Evolutionary conservation across 768 basidiomycete species (phyloP), one percentile per base, ranked within the genome.

Genomic region (Boletus sp.): DNA sequence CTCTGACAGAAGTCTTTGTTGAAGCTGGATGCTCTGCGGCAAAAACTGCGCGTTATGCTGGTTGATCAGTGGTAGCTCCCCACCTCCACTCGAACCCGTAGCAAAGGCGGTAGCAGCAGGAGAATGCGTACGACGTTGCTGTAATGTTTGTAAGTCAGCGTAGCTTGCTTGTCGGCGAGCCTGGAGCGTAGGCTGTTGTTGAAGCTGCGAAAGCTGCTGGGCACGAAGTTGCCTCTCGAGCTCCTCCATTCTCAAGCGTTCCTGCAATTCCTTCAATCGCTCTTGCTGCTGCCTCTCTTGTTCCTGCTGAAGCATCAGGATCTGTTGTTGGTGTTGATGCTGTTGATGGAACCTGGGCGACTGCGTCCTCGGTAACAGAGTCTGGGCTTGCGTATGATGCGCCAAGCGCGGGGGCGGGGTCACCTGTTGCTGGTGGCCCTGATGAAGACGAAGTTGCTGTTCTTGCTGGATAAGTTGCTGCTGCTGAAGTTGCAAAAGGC

Each of bases 311-410:
- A 85, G 72, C 39, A 84, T 74, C 53, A 87, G 67, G 48, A 84
- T 79, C 64, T 88, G 88, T 43, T 87, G 83, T 54, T 88, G 78
- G 64, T 87, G 84, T 54, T 88, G 87, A 53, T 86, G 80, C 60
- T 87, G 84, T 51, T 88, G 86, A 59, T 86, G 79, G 69, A 90
- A 88, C 19, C 87, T 82, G n/a, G 87, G 88, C 3, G 88, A 89
- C 61, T 88, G 88, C 4, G 86, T 83, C 21, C 81, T 79, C 6
- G 87, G 83, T 41, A 70, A 43, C 41, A 70, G 32, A 4, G 46
- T 42, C 49, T 63, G 66, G 11, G 55, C 30, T 23, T 59, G 66
- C n/a, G 59, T 43, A 38, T 70, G 70, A 19, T 69, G 60, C 29
- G 83, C 80, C 83, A 89, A 83, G 38, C 87, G 80, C 29, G 88